These are phyloP conservation scores for Tremellales sp. DNA, from an alignment of 1,284 basidiomycete species.

Conservation along the genomic window DNA sequence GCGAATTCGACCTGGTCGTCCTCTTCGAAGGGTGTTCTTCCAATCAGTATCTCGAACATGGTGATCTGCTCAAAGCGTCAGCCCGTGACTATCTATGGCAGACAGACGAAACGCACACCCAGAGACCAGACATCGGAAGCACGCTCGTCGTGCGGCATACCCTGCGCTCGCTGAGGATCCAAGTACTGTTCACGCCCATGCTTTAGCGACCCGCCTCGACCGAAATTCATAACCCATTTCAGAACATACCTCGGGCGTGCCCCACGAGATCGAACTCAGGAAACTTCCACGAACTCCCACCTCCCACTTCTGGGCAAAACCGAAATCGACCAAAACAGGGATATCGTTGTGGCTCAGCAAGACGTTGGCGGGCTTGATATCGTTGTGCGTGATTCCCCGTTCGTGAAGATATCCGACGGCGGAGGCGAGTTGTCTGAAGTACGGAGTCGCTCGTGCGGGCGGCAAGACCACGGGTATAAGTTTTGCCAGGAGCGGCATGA, in stretches of 20 bases:
- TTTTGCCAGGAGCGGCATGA: slow-evolving; percentile 58
- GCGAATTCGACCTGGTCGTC: slow-evolving; percentile 72
- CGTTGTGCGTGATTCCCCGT: slow-evolving; percentile 85
- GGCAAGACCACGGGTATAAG: slow-evolving; percentile 78
- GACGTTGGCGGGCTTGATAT: slow-evolving; percentile 94
- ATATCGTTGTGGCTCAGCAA: slow-evolving; percentile 67
- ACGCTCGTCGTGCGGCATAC: slow-evolving; percentile 82
- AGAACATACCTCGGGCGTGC: slow-evolving; percentile 66
- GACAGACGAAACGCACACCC: slow-evolving; percentile 52
- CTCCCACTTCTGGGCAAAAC: slow-evolving; percentile 73
- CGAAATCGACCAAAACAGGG: slow-evolving; percentile 85
- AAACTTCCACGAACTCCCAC: slow-evolving; percentile 57
- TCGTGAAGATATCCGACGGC: slow-evolving; percentile 83
- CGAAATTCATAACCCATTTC: neutral
- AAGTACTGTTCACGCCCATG: slow-evolving; percentile 72
- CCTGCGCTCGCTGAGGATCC: slow-evolving; percentile 79
- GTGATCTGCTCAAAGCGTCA: slow-evolving; percentile 55
- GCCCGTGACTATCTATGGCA: neutral
- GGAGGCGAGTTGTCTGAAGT: slow-evolving; percentile 80
- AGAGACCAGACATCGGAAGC: slow-evolving; percentile 90
- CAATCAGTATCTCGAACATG: slow-evolving; percentile 85
- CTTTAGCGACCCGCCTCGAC: neutral
- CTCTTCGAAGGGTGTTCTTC: slow-evolving; percentile 85
- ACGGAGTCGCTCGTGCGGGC: slow-evolving; percentile 68
- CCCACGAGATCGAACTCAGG: slow-evolving; percentile 76